Evolutionary conservation across 2,329 filamentous ascomycete genomes (phyloP).

Genomic region (Ascomycota sp.): DNA sequence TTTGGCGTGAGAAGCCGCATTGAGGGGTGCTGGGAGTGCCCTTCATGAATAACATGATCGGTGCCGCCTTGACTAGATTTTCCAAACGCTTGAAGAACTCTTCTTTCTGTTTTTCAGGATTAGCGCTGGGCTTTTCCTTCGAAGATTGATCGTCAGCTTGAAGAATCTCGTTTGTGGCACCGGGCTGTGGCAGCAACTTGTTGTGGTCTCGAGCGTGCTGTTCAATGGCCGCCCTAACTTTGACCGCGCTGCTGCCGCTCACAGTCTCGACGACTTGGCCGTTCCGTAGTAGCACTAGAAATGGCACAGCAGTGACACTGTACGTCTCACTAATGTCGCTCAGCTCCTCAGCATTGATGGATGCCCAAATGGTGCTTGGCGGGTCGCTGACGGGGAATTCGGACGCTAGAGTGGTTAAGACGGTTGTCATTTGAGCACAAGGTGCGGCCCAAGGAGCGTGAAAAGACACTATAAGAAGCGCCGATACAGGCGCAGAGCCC

Average conservation of each 20-base stretch:
- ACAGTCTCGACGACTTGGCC: constrained; percentile 62
- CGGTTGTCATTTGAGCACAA: constrained; percentile 78
- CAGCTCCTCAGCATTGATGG: constrained; percentile 83
- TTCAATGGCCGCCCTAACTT: constrained; percentile 71
- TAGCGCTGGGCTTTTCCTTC: constrained; percentile 18
- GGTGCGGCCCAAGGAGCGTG: constrained; percentile 92
- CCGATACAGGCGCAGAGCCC: constrained; percentile 39
- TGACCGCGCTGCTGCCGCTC: constrained; percentile 70
- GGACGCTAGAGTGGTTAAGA: constrained; percentile 64
- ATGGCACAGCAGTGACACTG: constrained; percentile 85
- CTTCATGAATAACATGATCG: constrained; percentile 98
- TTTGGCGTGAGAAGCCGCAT: constrained; percentile 79
- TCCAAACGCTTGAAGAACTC: constrained; percentile 60
- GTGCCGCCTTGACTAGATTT: constrained; percentile 80
- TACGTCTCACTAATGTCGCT: constrained; percentile 80
- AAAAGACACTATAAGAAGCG: constrained; percentile 75
- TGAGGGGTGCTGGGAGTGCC: constrained; percentile 73
- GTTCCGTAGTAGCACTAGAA: constrained; percentile 60
- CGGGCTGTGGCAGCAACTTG: constrained; percentile 13
- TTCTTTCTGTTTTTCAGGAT: constrained; percentile 47
- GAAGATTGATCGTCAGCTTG: constrained; percentile 19
- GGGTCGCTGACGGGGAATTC: constrained; percentile 54
- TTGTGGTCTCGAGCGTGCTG: constrained; percentile 37
- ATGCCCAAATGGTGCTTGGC: constrained; percentile 55
- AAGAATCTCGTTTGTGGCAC: constrained; percentile 13